Base-by-base conservation (phyloP, 495 filamentous ascomycete genomes). In the Neurospora tetraspora region DNA sequence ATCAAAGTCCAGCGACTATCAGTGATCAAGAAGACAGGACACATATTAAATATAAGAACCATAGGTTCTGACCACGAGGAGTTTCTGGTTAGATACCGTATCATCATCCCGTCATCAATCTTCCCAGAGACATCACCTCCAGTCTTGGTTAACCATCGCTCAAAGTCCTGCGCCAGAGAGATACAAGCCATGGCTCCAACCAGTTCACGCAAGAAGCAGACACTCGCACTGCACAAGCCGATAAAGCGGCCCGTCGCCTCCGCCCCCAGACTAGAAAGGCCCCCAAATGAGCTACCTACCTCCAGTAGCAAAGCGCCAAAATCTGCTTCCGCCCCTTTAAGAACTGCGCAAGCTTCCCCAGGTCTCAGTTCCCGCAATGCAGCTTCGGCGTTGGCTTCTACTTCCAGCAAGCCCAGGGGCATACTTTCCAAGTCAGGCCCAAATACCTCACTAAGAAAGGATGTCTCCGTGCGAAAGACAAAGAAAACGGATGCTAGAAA, bases 371-470 rank as follows among this genome's bases (percentile, higher is more conserved):
- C 9, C 43, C 43, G n/a, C 2, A 12, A 12, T 5, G 4, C 20
- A 12, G 5, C n/a, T 53, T 23, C 1, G 10, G 45, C 20, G 1
- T 12, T 6, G 20, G 20, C 20, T 53, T 53, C 45, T 0, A 53
- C 1, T 27, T 53, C 45, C 20, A 27, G 5, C 45, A 53, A 53
- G 11, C 45, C 20, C 45, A 53, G 0, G 1, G 1, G 38, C 38
- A 11, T 39, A 4, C 10, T 0, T 23, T 27, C 45, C 20, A 53
- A 27, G 20, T 0, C 45, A 14, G 45, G 5, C 11, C 4, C 20
- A 27, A 4, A 14, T 6, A 14, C 0, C 0, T 6, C 45, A 0
- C 4, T 0, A 12, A 14, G 0, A 27, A 53, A 27, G 10, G 45
- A 53, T 1, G 0, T 0, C 1, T 0, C 20, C 2, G 11, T 11